Percentiles rank a stretch among this genome's conserved stretches.
Evolutionary conservation across 306 rosid species (phyloP).

Genomic region (Rosa persica): DNA sequence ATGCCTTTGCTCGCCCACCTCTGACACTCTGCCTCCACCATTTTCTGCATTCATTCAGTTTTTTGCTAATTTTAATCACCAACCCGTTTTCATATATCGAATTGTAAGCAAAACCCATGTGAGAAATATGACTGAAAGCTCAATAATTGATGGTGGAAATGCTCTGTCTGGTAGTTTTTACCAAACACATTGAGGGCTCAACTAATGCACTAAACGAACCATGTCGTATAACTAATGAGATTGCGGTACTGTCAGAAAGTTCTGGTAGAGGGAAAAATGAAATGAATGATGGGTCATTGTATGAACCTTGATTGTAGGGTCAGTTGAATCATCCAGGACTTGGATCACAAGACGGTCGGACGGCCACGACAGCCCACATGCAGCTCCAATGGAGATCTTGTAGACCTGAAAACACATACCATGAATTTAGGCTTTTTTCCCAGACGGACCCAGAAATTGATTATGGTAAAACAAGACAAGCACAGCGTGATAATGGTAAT

Average conservation of each 20-base stretch:
- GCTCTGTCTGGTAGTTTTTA: neutral
- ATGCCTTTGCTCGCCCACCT: constrained; percentile 97
- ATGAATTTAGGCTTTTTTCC: constrained; percentile 11
- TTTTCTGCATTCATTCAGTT: constrained; percentile 51
- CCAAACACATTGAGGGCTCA: neutral
- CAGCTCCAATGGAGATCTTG: constrained; percentile 97
- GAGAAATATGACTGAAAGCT: neutral
- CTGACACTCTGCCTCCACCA: constrained; percentile 92
- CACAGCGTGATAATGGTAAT: neutral
- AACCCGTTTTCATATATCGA: neutral
- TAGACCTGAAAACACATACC: constrained; percentile 60
- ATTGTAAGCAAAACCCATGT: neutral
- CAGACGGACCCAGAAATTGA: constrained; percentile 12
- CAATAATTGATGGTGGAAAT: too few species aligned
- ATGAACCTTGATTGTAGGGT: constrained; percentile 73
- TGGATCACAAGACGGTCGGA: constrained; percentile 95
- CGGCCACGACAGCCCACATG: constrained; percentile 97
- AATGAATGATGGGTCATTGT: neutral
- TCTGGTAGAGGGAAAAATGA: neutral
- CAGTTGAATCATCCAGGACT: constrained; percentile 96
- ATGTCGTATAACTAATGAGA: neutral
- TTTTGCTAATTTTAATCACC: neutral
- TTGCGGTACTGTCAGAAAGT: neutral
- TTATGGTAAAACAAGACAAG: neutral
- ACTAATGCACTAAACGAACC: neutral